Conservation (phyloP, 768 basidiomycete genomes). For the Fomitopsis serialis region DNA sequence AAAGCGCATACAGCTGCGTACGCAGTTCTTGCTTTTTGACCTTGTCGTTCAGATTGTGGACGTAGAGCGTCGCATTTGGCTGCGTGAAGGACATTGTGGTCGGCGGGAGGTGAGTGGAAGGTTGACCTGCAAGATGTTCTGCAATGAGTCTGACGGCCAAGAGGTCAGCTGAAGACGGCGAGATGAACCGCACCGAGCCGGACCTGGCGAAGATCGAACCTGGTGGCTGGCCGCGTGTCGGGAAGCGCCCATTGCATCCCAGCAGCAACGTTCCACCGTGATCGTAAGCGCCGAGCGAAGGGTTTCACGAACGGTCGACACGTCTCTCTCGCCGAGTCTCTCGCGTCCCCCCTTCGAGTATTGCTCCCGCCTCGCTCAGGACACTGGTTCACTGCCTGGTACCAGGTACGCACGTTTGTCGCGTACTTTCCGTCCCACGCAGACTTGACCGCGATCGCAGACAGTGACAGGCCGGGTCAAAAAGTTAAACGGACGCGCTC, state of each 20-base stretch:
- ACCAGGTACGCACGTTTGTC: no score
- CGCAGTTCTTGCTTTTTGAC: slow-evolving; percentile 88
- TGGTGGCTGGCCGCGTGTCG: no score
- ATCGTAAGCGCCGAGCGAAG: neutral
- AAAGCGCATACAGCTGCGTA: slow-evolving; percentile 77
- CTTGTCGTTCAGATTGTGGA: slow-evolving; percentile 92
- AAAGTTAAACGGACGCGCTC: slow-evolving; percentile 3
- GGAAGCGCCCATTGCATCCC: no score
- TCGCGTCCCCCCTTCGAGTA: neutral
- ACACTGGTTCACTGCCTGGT: no score
- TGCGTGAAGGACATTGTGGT: slow-evolving; percentile 42
- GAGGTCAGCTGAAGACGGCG: neutral
- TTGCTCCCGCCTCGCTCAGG: no score
- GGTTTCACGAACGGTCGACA: neutral
- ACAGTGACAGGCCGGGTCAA: slow-evolving; percentile 1
- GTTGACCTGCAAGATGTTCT: neutral
- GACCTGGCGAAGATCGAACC: no score
- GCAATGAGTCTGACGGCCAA: neutral
- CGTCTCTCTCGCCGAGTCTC: neutral
- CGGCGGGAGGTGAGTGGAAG: neutral
- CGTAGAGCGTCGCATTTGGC: slow-evolving; percentile 84
- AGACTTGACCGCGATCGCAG: neutral
- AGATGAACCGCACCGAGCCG: no score
- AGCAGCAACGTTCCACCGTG: no score
- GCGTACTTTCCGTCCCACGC: no score